phyloP scores from a whole-genome alignment of 345 rosid species.

The Gossypium thurberi region DNA sequence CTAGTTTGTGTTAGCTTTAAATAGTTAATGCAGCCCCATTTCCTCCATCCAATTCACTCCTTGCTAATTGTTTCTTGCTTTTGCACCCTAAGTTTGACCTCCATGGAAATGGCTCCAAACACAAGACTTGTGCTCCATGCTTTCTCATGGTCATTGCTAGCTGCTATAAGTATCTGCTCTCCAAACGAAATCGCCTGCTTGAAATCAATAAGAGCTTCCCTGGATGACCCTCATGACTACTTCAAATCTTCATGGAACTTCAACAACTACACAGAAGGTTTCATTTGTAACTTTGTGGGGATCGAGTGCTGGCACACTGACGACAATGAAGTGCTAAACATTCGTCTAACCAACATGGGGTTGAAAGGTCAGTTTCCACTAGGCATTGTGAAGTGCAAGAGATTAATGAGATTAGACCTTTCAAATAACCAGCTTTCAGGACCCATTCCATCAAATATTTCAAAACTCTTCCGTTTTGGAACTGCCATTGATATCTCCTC shows the following conservation, averaged over 20 bases:
- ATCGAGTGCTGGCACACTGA: conserved; percentile 10
- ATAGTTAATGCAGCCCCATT: background rate
- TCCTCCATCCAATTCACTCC: background rate
- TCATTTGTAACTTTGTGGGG: conserved; percentile 17
- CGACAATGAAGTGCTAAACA: conserved; percentile 9
- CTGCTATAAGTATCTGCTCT: background rate
- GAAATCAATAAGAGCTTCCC: background rate
- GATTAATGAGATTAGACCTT: conserved; percentile 10
- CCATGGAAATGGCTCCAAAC: background rate
- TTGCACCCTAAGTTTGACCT: background rate
- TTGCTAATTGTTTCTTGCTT: background rate
- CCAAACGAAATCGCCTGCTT: background rate
- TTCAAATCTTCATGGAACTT: conserved; percentile 17
- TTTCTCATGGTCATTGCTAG: background rate
- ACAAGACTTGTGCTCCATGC: background rate
- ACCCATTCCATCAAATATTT: conserved; percentile 12
- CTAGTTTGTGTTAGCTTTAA: background rate
- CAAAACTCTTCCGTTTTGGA: background rate
- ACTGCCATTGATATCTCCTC: conserved; percentile 13
- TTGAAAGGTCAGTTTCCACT: conserved; percentile 27
- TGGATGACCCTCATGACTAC: conserved; percentile 1
- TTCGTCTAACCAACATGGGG: conserved; percentile 13
- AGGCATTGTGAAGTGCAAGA: conserved; percentile 14
- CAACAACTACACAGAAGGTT: conserved; percentile 7
- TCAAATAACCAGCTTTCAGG: conserved; percentile 21